Percentiles rank a stretch among this genome's conserved stretches.
Evolutionary conservation across 139 green algal species (phyloP).

Genomic region (Diplosphaera chodatii): DNA sequence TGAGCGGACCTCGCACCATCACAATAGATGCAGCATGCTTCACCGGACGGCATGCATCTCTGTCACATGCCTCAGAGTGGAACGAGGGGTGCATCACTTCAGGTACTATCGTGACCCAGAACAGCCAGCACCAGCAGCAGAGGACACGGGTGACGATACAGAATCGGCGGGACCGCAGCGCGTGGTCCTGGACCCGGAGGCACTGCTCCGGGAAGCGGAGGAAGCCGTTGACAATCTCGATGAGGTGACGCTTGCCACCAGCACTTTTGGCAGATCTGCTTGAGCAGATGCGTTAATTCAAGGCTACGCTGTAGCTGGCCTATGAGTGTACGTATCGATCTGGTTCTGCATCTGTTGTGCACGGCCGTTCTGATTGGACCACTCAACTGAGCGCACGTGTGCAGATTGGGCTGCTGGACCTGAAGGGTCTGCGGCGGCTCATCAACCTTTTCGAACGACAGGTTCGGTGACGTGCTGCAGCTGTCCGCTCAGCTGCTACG

Average conservation of each 20-base stretch:
- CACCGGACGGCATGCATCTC: too few species aligned
- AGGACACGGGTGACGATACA: constrained; percentile 7
- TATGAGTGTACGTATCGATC: too few species aligned
- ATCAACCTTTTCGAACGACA: constrained; percentile 63
- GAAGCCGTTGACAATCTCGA: constrained; percentile 45
- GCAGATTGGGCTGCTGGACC: constrained; percentile 62
- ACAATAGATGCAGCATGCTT: too few species aligned
- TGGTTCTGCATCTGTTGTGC: too few species aligned
- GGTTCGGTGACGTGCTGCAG: too few species aligned
- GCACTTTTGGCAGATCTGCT: not conserved
- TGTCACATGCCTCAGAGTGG: too few species aligned
- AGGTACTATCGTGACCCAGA: constrained; percentile 22
- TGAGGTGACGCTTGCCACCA: not conserved
- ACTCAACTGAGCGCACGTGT: too few species aligned
- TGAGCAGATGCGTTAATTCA: too few species aligned
- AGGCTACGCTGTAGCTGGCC: too few species aligned
- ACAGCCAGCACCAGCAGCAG: constrained; percentile 11
- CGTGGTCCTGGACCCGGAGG: constrained; percentile 39
- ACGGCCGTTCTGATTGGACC: too few species aligned
- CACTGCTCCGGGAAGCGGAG: constrained; percentile 68
- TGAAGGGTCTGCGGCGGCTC: constrained; percentile 53
- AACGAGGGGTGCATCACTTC: not conserved
- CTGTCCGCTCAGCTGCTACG: too few species aligned
- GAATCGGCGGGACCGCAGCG: constrained; percentile 7
- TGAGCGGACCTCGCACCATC: too few species aligned